Evolutionary conservation across 805 yeast genomes (phyloP).

Genomic region (Cyberlindnera suaveolens): DNA sequence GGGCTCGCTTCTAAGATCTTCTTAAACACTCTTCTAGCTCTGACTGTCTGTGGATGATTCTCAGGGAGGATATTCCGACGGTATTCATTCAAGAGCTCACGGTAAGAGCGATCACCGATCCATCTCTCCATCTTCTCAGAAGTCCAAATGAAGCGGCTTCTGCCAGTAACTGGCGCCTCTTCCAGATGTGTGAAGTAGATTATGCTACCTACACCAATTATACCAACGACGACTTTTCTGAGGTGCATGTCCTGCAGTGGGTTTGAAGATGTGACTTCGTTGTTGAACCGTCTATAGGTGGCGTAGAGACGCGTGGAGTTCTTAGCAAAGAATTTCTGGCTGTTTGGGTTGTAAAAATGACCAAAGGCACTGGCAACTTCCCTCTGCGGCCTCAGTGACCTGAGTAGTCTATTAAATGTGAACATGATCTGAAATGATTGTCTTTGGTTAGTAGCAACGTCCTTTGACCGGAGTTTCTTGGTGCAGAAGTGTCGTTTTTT

Average conservation of each 20-base stretch:
- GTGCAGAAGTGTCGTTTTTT: background rate
- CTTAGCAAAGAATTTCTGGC: constrained; percentile 4
- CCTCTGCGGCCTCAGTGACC: background rate
- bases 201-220: constrained; percentile 29
- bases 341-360: constrained; percentile 8
- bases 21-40: constrained; percentile 57
- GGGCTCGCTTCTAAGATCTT: constrained; percentile 56
- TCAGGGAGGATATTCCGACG: constrained; percentile 50
- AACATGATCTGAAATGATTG: background rate
- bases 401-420: constrained; percentile 1
- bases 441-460: background rate
- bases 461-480: background rate
- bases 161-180: constrained; percentile 74
- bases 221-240: constrained; percentile 27
- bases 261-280: constrained; percentile 9
- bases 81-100: constrained; percentile 51
- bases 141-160: constrained; percentile 67
- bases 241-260: constrained; percentile 22
- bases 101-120: constrained; percentile 61
- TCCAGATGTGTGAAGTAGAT: constrained; percentile 53
- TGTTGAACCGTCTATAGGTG: constrained; percentile 33
- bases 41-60: constrained; percentile 49
- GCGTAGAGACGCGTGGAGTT: constrained; percentile 23
- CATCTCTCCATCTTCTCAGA: constrained; percentile 56
- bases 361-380: constrained; percentile 1